Conservation (phyloP, 2,329 filamentous ascomycete genomes). For the Colletotrichum filicis region DNA sequence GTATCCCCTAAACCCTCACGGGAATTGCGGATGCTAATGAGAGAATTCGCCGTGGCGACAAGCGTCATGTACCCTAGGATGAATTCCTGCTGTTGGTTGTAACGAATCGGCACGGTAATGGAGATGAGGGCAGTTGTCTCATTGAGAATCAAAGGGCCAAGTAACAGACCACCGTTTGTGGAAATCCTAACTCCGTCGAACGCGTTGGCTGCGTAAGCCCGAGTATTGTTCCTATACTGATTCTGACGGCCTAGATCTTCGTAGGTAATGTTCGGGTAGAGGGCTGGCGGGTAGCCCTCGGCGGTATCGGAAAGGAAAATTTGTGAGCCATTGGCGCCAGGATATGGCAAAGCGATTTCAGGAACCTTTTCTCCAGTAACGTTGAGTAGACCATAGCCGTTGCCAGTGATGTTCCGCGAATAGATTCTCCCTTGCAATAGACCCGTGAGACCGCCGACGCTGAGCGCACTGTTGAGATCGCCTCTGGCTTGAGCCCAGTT, state of each 20-base stretch:
- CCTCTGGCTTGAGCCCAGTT: constrained; percentile 70
- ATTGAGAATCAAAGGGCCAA: constrained; percentile 82
- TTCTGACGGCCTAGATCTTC: constrained; percentile 54
- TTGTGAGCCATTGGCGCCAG: constrained; percentile 64
- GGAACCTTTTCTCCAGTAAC: constrained; percentile 64
- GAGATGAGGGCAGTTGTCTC: constrained; percentile 80
- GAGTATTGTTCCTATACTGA: constrained; percentile 51
- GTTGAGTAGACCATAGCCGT: constrained; percentile 68
- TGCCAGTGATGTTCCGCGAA: constrained; percentile 72
- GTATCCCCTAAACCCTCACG: constrained; percentile 77
- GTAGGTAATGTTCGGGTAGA: constrained; percentile 86
- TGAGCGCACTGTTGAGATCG: constrained; percentile 80
- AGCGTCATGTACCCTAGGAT: constrained; percentile 88
- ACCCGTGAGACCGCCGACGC: constrained; percentile 64
- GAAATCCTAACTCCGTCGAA: constrained; percentile 63
- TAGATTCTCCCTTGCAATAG: constrained; percentile 81
- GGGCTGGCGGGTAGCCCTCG: constrained; percentile 74
- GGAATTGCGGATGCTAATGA: constrained; percentile 71
- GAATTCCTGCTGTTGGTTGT: constrained; percentile 68
- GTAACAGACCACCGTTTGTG: constrained; percentile 69
- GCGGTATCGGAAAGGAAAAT: constrained; percentile 70
- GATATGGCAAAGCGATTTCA: constrained; percentile 71
- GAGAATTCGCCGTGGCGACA: constrained; percentile 73
- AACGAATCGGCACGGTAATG: constrained; percentile 81
- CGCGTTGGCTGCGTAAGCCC: constrained; percentile 57